Conservation (phyloP, 2,329 filamentous ascomycete species). For the Knufia fluminis region DNA sequence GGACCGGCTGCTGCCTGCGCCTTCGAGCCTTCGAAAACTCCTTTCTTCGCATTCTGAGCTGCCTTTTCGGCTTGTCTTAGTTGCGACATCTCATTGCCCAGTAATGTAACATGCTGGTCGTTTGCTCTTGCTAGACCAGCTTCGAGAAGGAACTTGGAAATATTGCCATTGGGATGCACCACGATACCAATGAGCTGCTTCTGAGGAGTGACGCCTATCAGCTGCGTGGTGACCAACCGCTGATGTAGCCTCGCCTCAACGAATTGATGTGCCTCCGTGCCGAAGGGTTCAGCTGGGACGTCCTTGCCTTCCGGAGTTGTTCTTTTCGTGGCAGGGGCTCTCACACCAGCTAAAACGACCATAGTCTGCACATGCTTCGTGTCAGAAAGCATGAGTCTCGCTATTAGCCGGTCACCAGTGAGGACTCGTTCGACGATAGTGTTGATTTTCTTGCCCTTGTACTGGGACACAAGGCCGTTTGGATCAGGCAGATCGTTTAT, state of each 20-base stretch:
- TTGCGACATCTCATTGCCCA: slow-evolving; percentile 77
- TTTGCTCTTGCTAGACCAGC: slow-evolving; percentile 86
- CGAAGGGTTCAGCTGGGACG: slow-evolving; percentile 78
- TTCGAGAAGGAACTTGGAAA: slow-evolving; percentile 81
- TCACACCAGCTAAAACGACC: slow-evolving; percentile 78
- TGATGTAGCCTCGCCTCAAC: slow-evolving; percentile 81
- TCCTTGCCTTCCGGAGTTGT: slow-evolving; percentile 68
- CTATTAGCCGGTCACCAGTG: slow-evolving; percentile 79
- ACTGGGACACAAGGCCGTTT: slow-evolving; percentile 64
- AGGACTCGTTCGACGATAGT: slow-evolving; percentile 85
- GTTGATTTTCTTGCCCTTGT: slow-evolving; percentile 78
- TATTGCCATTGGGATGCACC: slow-evolving; percentile 82
- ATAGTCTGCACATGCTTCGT: slow-evolving; percentile 83
- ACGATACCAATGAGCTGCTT: slow-evolving; percentile 83
- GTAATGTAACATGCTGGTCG: slow-evolving; percentile 88
- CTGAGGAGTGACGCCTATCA: slow-evolving; percentile 81
- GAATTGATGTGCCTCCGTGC: slow-evolving; percentile 79
- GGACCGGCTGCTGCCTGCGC: slow-evolving; percentile 50
- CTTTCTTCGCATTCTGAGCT: slow-evolving; percentile 66
- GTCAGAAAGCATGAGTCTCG: slow-evolving; percentile 69
- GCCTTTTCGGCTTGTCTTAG: slow-evolving; percentile 79
- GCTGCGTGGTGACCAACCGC: slow-evolving; percentile 69
- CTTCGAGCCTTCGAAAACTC: slow-evolving; percentile 73
- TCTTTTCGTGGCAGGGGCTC: slow-evolving; percentile 81
- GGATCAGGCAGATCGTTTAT: slow-evolving; percentile 72